These are phyloP conservation scores for Mortierella sp. DNA, from an alignment of 371 early-diverging fungal species.

Conservation along the genomic window DNA sequence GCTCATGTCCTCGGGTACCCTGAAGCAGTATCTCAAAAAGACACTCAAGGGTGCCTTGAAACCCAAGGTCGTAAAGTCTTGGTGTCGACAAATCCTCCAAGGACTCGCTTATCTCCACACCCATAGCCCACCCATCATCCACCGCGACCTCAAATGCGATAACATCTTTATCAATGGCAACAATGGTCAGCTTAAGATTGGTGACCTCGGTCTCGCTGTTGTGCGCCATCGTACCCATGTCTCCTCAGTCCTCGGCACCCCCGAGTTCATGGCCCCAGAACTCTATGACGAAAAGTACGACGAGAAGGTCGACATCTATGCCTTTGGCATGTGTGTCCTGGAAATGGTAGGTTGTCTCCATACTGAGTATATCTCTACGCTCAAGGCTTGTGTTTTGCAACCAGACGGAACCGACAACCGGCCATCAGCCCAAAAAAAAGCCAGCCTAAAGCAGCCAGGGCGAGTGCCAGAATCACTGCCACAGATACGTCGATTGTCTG, in stretches of 20 bases:
- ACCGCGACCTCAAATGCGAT: slow-evolving; percentile 87
- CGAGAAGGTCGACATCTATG: slow-evolving; percentile 93
- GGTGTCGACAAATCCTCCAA: slow-evolving; percentile 86
- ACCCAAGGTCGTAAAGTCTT: slow-evolving; percentile 84
- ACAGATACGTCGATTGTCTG: neutral
- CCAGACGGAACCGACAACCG: neutral
- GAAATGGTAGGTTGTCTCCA: slow-evolving; percentile 76
- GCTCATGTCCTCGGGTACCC: slow-evolving; percentile 93
- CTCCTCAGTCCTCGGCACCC: slow-evolving; percentile 75
- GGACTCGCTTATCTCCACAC: slow-evolving; percentile 90
- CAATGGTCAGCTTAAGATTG: slow-evolving; percentile 93
- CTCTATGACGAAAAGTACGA: slow-evolving; percentile 93
- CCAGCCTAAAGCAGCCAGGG: neutral
- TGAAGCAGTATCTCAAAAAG: slow-evolving; percentile 84
- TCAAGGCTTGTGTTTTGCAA: neutral
- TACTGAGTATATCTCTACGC: neutral
- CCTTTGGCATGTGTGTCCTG: slow-evolving; percentile 94
- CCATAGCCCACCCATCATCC: slow-evolving; percentile 89
- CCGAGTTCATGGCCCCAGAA: slow-evolving; percentile 95
- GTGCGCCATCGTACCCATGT: slow-evolving; percentile 73
- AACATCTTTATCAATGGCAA: slow-evolving; percentile 95
- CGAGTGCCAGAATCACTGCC: neutral
- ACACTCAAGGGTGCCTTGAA: slow-evolving; percentile 76
- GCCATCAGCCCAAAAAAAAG: neutral
- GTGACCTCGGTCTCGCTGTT: slow-evolving; percentile 89